phyloP scores from a whole-genome alignment of 257 asterid genomes.

The Jacaranda copaia region DNA sequence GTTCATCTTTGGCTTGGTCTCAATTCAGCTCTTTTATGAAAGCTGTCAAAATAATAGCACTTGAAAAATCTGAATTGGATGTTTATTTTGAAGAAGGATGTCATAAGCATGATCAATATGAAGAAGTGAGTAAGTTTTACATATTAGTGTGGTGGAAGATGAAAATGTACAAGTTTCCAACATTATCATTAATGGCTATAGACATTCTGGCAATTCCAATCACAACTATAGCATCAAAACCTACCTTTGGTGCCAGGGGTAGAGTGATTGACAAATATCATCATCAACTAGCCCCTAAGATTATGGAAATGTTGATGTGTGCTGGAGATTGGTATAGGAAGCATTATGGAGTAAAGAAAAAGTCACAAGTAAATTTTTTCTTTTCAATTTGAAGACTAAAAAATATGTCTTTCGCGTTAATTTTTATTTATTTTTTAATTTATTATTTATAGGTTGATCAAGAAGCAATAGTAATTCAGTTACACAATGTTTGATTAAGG shows the following conservation, averaged over 20 bases:
- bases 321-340: not conserved
- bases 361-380: no score
- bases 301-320: not conserved
- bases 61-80: no score
- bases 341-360: not conserved
- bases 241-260: not conserved
- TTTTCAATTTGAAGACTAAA: no score
- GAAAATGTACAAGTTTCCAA: not conserved
- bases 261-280: not conserved
- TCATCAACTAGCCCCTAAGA: not conserved
- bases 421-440: no score
- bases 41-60: no score
- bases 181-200: not conserved
- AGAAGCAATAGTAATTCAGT: no score
- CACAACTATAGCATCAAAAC: not conserved
- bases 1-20: no score
- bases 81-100: no score
- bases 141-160: not conserved
- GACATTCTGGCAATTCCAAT: not conserved
- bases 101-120: not conserved
- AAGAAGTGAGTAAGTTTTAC: not conserved
- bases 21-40: no score
- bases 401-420: no score
- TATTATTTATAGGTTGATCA: no score
- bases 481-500: no score